Conservation (phyloP, 345 rosid genomes). For the Xanthoceras sorbifolium region DNA sequence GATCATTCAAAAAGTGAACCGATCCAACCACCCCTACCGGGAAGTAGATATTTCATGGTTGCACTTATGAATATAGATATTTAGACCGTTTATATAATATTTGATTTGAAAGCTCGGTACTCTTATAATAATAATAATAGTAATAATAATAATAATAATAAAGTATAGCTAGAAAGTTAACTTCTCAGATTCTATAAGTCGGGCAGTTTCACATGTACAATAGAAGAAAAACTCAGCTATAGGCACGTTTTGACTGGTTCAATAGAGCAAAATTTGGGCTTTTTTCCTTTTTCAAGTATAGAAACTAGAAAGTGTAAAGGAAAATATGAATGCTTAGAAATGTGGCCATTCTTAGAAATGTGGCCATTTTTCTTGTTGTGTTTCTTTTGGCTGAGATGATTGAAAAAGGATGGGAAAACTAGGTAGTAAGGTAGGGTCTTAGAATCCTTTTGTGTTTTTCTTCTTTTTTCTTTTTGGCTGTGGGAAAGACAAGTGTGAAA, state of each 20-base stretch:
- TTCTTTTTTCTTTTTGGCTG: neutral
- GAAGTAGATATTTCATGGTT: too few relatives aligned
- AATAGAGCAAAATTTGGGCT: neutral
- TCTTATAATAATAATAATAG: too few relatives aligned
- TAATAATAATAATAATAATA: too few relatives aligned
- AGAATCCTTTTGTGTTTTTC: neutral
- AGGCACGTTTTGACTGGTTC: neutral
- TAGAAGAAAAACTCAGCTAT: neutral
- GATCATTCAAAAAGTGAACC: too few relatives aligned
- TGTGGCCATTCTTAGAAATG: neutral
- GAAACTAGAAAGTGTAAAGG: neutral
- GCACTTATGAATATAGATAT: too few relatives aligned
- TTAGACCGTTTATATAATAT: too few relatives aligned
- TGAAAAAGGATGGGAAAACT: neutral
- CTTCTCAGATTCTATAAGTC: neutral
- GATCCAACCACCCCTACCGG: too few relatives aligned
- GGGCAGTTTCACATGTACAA: neutral
- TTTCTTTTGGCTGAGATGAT: neutral
- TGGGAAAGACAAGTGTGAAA: constrained; percentile 1
- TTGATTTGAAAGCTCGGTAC: too few relatives aligned
- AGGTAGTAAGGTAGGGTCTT: constrained; percentile 10
- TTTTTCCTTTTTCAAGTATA: neutral
- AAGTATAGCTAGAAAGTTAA: neutral
- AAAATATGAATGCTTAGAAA: neutral
- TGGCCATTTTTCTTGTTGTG: neutral